Percentiles rank a stretch among this genome's conserved stretches.
These are phyloP conservation scores for Sungouiella thailandica DNA, from an alignment of 805 yeast genomes.

Conservation along the genomic window DNA sequence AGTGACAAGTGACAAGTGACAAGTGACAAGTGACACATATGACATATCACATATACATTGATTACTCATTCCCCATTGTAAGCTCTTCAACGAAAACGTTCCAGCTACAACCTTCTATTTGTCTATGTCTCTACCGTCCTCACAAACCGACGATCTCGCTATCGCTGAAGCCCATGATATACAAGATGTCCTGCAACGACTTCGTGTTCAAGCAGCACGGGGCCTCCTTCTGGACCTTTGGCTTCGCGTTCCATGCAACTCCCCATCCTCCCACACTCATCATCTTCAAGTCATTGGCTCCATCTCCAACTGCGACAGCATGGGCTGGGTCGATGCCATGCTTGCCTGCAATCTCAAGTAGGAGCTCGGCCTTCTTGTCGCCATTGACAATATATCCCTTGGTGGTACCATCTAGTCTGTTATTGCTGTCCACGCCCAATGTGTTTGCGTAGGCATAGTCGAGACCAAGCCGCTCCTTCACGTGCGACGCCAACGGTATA, in stretches of 20 bases:
- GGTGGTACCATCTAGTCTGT: constrained; percentile 68
- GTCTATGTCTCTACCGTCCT: background rate
- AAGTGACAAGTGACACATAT: too few relatives aligned
- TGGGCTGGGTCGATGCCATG: constrained; percentile 46
- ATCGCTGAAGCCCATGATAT: constrained; percentile 71
- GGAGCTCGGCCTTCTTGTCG: constrained; percentile 67
- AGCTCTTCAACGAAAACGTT: too few relatives aligned
- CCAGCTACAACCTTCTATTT: too few relatives aligned
- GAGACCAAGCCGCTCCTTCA: constrained; percentile 60
- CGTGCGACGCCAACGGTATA: constrained; percentile 75
- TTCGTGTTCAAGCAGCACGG: constrained; percentile 75
- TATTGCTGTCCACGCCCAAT: constrained; percentile 41
- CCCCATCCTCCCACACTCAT: constrained; percentile 92
- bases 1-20: too few relatives aligned
- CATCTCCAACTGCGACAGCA: constrained; percentile 91
- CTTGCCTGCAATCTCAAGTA: constrained; percentile 54
- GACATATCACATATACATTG: too few relatives aligned
- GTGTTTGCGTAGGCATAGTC: constrained; percentile 89
- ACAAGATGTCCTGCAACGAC: constrained; percentile 70
- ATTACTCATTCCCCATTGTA: too few relatives aligned
- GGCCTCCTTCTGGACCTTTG: constrained; percentile 79
- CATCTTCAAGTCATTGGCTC: constrained; percentile 93
- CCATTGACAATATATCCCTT: constrained; percentile 86
- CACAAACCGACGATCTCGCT: constrained; percentile 37
- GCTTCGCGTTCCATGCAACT: constrained; percentile 96